Percentiles rank a stretch among this genome's conserved stretches.
These are phyloP conservation scores for Lasiosphaeria hispida DNA, from an alignment of 495 filamentous ascomycete genomes.

Conservation along the genomic window DNA sequence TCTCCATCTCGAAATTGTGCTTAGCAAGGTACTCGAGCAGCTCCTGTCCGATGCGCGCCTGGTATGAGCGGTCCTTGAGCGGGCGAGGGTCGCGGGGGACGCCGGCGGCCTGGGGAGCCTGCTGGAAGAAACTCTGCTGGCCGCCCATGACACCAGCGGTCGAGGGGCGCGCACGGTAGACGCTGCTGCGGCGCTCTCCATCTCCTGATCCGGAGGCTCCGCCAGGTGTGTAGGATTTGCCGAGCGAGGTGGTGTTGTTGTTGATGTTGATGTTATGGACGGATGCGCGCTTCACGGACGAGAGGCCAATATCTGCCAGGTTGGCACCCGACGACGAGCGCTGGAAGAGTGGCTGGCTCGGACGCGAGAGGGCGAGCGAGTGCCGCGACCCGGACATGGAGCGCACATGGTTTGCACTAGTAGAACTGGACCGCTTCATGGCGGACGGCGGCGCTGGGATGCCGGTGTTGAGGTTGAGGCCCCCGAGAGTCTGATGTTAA, in stretches of 20 bases:
- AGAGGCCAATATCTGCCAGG: constrained; percentile 72
- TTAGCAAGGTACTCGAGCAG: constrained; percentile 85
- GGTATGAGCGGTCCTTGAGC: constrained; percentile 74
- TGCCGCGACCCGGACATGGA: constrained; percentile 79
- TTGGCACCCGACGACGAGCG: constrained; percentile 78
- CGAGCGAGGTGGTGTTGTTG: constrained; percentile 67
- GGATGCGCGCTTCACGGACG: constrained; percentile 82
- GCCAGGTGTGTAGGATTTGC: constrained; percentile 42
- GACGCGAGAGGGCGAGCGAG: constrained; percentile 75
- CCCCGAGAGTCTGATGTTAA: constrained; percentile 65
- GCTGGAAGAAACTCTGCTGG: constrained; percentile 90
- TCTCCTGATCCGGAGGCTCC: constrained; percentile 43
- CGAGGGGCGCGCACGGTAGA: constrained; percentile 67
- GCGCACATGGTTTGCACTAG: constrained; percentile 65
- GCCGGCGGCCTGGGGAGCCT: constrained; percentile 72
- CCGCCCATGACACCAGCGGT: constrained; percentile 50
- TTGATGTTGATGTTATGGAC: constrained; percentile 61
- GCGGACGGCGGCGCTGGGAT: constrained; percentile 92
- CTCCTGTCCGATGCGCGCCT: constrained; percentile 80
- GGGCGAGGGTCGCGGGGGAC: constrained; percentile 86
- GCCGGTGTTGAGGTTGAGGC: constrained; percentile 71
- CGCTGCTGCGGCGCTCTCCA: constrained; percentile 74
- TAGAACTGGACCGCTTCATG: constrained; percentile 89
- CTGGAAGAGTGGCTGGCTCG: constrained; percentile 79
- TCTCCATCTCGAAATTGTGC: constrained; percentile 94